Conservation (phyloP, 116 monocot species). For the Trichopus zeylanicus region DNA sequence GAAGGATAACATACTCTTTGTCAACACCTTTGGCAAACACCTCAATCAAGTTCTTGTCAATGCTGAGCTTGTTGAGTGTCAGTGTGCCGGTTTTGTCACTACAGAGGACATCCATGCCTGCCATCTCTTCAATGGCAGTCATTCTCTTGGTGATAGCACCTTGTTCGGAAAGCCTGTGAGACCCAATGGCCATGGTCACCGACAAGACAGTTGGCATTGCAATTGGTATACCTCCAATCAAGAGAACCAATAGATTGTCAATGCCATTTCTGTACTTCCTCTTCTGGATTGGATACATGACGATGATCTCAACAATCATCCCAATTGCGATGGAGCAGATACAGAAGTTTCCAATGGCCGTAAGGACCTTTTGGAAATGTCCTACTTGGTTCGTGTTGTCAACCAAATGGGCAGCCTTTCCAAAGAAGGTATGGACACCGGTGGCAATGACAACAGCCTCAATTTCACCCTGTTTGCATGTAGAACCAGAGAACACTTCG, state of each 20-base stretch:
- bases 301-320: conserved; percentile 55
- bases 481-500: conserved; percentile 67
- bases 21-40: conserved; percentile 70
- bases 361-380: conserved; percentile 61
- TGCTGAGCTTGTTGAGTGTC: conserved; percentile 63
- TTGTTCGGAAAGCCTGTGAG: conserved; percentile 59
- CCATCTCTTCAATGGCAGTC: conserved; percentile 86
- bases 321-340: conserved; percentile 66
- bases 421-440: conserved; percentile 73
- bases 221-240: conserved; percentile 69
- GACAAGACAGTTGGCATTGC: conserved; percentile 81
- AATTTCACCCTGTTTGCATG: conserved; percentile 70
- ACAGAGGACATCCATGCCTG: conserved; percentile 74
- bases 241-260: conserved; percentile 59
- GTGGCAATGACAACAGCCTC: conserved; percentile 73
- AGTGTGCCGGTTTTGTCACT: conserved; percentile 75
- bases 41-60: conserved; percentile 70
- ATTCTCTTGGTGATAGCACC: conserved; percentile 75
- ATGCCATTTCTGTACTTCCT: conserved; percentile 47
- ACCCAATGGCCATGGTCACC: conserved; percentile 77
- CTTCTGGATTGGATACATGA: conserved; percentile 71
- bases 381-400: conserved; percentile 75
- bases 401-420: conserved; percentile 70
- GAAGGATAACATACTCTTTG: conserved; percentile 67
- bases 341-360: conserved; percentile 71